Conservation (phyloP, 768 basidiomycete genomes). For the Cubamyces sp. region DNA sequence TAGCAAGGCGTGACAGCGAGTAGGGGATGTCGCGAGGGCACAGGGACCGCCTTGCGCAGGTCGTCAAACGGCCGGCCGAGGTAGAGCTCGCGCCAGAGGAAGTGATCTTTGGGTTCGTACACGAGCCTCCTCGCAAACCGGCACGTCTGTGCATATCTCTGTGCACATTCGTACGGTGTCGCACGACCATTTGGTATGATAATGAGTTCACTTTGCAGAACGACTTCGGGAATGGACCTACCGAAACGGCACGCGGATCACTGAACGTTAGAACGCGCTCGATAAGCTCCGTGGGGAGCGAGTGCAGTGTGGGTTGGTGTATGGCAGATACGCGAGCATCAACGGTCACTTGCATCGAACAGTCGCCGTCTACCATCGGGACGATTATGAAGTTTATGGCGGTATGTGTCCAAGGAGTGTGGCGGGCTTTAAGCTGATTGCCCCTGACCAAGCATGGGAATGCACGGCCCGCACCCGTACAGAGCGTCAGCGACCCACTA, state of each 20-base stretch:
- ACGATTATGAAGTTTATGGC: not conserved
- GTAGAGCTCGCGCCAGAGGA: slow-evolving; percentile 73
- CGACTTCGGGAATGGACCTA: not conserved
- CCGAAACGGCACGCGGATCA: slow-evolving; percentile 56
- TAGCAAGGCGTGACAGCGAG: no score
- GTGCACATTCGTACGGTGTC: not conserved
- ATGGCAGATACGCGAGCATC: not conserved
- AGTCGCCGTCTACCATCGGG: no score
- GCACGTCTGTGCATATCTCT: slow-evolving; percentile 59
- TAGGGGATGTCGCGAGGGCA: slow-evolving; percentile 3
- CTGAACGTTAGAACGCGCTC: slow-evolving; percentile 62
- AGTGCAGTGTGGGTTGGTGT: not conserved
- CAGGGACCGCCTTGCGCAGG: slow-evolving; percentile 45
- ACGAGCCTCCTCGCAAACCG: slow-evolving; percentile 51
- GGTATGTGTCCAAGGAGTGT: not conserved
- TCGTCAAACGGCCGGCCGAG: slow-evolving; percentile 64
- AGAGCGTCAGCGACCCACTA: not conserved
- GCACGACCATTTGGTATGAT: not conserved
- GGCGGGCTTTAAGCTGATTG: not conserved
- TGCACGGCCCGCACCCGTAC: not conserved
- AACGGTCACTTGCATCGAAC: no score
- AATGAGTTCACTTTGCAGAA: not conserved
- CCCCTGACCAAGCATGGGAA: not conserved
- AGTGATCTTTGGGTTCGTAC: slow-evolving; percentile 53
- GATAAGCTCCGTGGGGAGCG: slow-evolving; percentile 59